These are phyloP conservation scores for Cladosporium cucumerinum DNA, from an alignment of 2,329 filamentous ascomycete species.

Conservation along the genomic window DNA sequence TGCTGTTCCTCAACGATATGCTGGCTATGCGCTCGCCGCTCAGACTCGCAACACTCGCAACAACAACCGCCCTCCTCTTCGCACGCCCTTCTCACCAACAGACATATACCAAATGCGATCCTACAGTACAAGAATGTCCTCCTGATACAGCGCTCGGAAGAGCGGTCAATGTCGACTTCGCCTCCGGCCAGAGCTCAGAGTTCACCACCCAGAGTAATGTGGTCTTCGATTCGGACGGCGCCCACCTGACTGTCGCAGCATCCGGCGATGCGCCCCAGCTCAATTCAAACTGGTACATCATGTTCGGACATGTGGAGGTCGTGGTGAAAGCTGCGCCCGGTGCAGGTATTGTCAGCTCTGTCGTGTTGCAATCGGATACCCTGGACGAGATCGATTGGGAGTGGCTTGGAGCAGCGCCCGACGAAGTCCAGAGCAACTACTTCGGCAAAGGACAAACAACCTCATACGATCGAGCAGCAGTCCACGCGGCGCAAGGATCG, in stretches of 20 bases:
- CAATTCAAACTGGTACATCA: conserved; percentile 92
- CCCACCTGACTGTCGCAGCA: conserved; percentile 72
- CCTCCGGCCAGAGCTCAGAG: conserved; percentile 69
- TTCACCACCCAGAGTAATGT: conserved; percentile 70
- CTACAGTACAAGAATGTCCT: conserved; percentile 59
- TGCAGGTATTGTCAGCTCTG: conserved; percentile 85
- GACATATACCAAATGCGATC: conserved; percentile 57
- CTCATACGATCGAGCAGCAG: conserved; percentile 82
- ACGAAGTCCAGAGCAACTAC: conserved; percentile 91
- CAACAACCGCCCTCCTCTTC: conserved; percentile 37
- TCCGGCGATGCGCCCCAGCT: conserved; percentile 84
- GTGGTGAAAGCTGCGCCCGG: conserved; percentile 83
- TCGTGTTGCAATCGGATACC: conserved; percentile 85
- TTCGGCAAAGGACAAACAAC: conserved; percentile 88
- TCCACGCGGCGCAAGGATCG: conserved; percentile 65
- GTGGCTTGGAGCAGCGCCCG: conserved; percentile 76
- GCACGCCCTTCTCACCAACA: conserved; percentile 44
- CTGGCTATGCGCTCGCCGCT: conserved; percentile 32
- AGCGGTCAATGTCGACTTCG: conserved; percentile 82
- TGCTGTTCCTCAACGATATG: conserved; percentile 28
- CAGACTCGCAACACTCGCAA: conserved; percentile 39
- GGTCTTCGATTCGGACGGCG: conserved; percentile 73
- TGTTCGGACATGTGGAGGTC: conserved; percentile 91
- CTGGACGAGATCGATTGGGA: conserved; percentile 98
- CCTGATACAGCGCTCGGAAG: conserved; percentile 76